Conservation (phyloP, 202 grass and related monocot species). For the Musa balbisiana region DNA sequence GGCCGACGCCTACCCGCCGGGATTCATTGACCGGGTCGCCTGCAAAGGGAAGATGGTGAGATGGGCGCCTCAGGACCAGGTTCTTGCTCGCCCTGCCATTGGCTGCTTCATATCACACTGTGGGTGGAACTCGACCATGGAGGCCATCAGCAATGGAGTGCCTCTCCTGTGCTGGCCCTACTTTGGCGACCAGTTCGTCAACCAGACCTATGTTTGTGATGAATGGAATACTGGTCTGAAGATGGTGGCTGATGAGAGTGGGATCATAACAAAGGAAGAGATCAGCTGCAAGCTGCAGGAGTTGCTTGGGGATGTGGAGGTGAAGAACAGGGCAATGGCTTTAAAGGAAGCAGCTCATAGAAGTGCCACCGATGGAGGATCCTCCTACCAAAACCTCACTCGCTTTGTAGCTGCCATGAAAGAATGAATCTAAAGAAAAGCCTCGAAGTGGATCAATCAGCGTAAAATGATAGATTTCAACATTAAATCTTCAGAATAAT, state of each 20-base stretch:
- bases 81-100: slow-evolving; percentile 33
- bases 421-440: background rate
- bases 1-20: slow-evolving; percentile 5
- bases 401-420: background rate
- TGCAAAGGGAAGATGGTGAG: slow-evolving; percentile 5
- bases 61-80: slow-evolving; percentile 38
- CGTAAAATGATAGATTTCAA: background rate
- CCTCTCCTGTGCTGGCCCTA: background rate
- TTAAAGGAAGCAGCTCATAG: background rate
- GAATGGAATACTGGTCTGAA: background rate
- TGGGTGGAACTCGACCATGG: slow-evolving; percentile 45
- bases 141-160: background rate
- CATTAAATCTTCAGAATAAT: background rate
- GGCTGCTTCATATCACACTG: slow-evolving; percentile 52
- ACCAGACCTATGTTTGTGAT: background rate
- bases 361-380: background rate
- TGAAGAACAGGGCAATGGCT: background rate
- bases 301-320: background rate
- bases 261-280: background rate
- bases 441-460: too few species aligned
- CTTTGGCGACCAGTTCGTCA: background rate
- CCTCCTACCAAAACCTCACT: background rate
- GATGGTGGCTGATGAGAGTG: background rate
- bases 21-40: slow-evolving; percentile 7
- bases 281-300: background rate